A percentile compares a stretch with the other conserved stretches of the same genome.
phyloP scores from a whole-genome alignment of 2,329 filamentous ascomycete genomes.

The Aspergillus phoenicis region DNA sequence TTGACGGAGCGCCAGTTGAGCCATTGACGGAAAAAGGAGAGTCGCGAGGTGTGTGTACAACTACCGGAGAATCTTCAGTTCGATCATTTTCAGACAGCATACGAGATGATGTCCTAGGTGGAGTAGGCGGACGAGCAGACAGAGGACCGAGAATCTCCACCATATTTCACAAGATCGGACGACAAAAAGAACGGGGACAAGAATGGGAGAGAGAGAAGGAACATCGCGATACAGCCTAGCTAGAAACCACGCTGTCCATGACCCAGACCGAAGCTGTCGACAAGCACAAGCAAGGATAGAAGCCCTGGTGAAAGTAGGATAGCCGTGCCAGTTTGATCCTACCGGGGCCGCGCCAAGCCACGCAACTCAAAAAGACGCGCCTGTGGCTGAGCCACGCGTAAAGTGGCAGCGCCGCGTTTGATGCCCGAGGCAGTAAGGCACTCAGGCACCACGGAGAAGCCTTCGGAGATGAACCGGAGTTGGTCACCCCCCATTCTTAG shows the following conservation, averaged over 20 bases:
- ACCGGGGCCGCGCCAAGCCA: conserved; percentile 25
- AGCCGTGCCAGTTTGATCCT: conserved; percentile 10
- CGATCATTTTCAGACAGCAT: conserved; percentile 39
- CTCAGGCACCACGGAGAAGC: conserved; percentile 6
- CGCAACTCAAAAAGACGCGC: conserved; percentile 24
- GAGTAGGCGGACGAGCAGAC: conserved; percentile 58
- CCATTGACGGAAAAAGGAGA: conserved; percentile 47
- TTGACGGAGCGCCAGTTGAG: conserved; percentile 38
- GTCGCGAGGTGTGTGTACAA: conserved; percentile 44
- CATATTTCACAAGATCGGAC: conserved; percentile 37
- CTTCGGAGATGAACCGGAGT: neutral
- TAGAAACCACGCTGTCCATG: conserved; percentile 24
- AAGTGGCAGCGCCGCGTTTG: conserved; percentile 34
- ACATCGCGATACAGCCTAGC: conserved; percentile 32
- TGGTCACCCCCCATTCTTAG: neutral
- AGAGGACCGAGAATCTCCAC: conserved; percentile 51
- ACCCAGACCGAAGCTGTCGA: conserved; percentile 14
- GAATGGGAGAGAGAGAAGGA: conserved; percentile 23
- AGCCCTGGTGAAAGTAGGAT: conserved; percentile 13
- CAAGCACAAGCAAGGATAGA: conserved; percentile 12
- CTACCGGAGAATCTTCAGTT: conserved; percentile 37
- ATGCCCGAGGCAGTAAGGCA: conserved; percentile 28
- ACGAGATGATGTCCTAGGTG: conserved; percentile 50
- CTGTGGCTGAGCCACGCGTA: conserved; percentile 36
- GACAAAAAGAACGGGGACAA: conserved; percentile 20